Evolutionary conservation across 2,329 filamentous ascomycete species (phyloP), one percentile per base, ranked within the genome.

Genomic region (Fusarium sambucinum): DNA sequence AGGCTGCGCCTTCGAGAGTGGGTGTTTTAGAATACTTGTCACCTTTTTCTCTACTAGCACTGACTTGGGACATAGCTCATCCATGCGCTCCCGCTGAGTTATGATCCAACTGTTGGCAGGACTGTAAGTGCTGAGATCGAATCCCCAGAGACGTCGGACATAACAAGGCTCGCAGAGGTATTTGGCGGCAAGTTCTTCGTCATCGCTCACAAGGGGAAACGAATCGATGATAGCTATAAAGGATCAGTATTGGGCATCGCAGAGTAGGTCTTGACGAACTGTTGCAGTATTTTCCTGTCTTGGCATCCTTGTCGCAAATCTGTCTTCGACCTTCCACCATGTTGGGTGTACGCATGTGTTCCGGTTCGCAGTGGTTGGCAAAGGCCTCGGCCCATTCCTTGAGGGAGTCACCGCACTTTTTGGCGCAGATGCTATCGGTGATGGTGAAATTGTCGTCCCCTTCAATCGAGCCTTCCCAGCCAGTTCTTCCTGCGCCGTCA

Each of bases 161-260:
- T 60, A 61, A 5, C 58, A 61, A 14, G 58, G 58, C 7, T 53
- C 32, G 38, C 55, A 61, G 11, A 61, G 27, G n/a, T 38, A 52
- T 21, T 53, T 21, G n/a, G 37, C 14, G 2, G 45, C 38, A 6
- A 23, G 13, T 12, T 40, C n/a, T 12, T 51, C 21, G 11, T 33
- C 38, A 1, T 60, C 45, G 6, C 16, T 14, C 5, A 4, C 2
- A 0, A 51, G 35, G 0, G 35, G 42, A 11, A 60, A 60, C 1
- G 10, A 9, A 7, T 60, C 38, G 5, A 61, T 53, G 0, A 61
- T 52, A 3, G 21, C 58, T 60, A 2, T 0, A 2, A 9, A 6
- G 1, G 14, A 17, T 27, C 27, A 27, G 8, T 9, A 27, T 27
- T 7, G 8, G 8, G 27, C 27, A 27, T 27, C 27, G 8, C 8